Conservation (phyloP, 2,329 filamentous ascomycete genomes). For the Colletotrichum godetiae region DNA sequence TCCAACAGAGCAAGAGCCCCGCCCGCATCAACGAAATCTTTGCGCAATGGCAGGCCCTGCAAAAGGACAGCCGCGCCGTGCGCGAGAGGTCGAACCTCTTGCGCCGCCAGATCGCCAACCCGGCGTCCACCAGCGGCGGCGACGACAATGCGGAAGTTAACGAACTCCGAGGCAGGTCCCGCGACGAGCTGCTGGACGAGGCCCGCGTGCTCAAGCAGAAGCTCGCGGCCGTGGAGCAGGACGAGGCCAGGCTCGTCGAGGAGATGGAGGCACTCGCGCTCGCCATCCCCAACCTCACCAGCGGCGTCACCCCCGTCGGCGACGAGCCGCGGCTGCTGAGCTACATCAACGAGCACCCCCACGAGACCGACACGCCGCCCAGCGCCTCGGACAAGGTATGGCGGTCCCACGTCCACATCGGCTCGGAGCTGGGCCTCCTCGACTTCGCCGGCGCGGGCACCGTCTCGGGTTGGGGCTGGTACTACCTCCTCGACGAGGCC, state of each 20-base stretch:
- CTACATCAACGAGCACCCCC: conserved; percentile 81
- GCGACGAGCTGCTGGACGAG: conserved; percentile 69
- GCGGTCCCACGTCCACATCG: conserved; percentile 88
- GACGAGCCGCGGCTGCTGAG: conserved; percentile 72
- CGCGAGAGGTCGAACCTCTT: conserved; percentile 76
- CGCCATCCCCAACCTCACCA: conserved; percentile 88
- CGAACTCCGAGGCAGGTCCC: conserved; percentile 50
- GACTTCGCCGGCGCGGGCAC: conserved; percentile 86
- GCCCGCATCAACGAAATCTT: conserved; percentile 66
- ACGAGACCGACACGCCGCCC: conserved; percentile 42
- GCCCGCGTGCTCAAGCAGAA: conserved; percentile 73
- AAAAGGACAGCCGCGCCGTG: conserved; percentile 68
- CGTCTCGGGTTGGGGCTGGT: conserved; percentile 97
- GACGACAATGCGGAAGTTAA: conserved; percentile 51
- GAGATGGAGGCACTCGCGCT: conserved; percentile 82
- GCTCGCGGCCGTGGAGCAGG: conserved; percentile 69
- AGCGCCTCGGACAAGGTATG: conserved; percentile 58
- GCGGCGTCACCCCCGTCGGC: conserved; percentile 78
- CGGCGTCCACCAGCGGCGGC: conserved; percentile 57
- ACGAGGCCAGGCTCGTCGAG: conserved; percentile 67
- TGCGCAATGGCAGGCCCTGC: conserved; percentile 68
- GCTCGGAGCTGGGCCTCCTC: conserved; percentile 85
- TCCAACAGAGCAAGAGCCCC: conserved; percentile 63
- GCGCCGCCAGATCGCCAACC: conserved; percentile 67
- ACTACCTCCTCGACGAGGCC: conserved; percentile 92